Percentiles rank a stretch among this genome's conserved stretches.
phyloP scores from a whole-genome alignment of 805 yeast species.

The Isabelozyma rhagii region DNA sequence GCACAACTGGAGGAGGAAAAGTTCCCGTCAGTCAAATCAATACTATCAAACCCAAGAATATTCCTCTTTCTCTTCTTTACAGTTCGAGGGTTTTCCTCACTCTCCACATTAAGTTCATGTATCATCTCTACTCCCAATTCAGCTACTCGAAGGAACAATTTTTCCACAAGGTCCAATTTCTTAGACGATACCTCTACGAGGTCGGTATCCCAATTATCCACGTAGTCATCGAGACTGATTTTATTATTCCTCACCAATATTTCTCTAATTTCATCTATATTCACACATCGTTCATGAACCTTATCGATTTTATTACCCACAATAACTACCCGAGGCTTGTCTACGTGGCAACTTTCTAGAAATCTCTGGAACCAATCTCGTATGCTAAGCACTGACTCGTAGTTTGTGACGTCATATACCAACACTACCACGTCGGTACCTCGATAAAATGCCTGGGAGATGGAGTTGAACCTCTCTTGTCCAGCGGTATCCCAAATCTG shows the following conservation, averaged over 20 bases:
- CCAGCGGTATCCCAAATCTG: slow-evolving; percentile 59
- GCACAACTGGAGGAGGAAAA: slow-evolving; percentile 14
- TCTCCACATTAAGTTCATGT: slow-evolving; percentile 5
- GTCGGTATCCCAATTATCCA: slow-evolving; percentile 32
- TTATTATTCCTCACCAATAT: slow-evolving; percentile 20
- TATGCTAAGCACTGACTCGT: slow-evolving; percentile 47
- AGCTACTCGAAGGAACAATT: slow-evolving; percentile 35
- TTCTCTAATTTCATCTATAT: slow-evolving; percentile 32
- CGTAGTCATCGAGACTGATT: slow-evolving; percentile 20
- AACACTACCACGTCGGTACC: slow-evolving; percentile 56
- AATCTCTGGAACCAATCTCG: slow-evolving; percentile 49
- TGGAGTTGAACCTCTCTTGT: slow-evolving; percentile 46
- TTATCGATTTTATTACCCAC: slow-evolving; percentile 54
- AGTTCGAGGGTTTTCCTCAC: slow-evolving; percentile 1
- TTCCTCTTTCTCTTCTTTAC: slow-evolving; percentile 4
- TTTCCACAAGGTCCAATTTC: slow-evolving; percentile 25
- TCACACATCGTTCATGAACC: slow-evolving; percentile 29
- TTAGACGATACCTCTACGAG: slow-evolving; percentile 32
- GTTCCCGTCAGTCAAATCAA: slow-evolving; percentile 18
- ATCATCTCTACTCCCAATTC: slow-evolving; percentile 24
- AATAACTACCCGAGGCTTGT: slow-evolving; percentile 45
- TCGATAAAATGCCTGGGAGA: slow-evolving; percentile 53
- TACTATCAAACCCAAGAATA: slow-evolving; percentile 28
- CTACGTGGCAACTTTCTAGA: slow-evolving; percentile 45
- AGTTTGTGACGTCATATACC: slow-evolving; percentile 53